Conservation (phyloP, 1,139 yeast genomes). For the Kurtzmaniella quercitrusa region DNA sequence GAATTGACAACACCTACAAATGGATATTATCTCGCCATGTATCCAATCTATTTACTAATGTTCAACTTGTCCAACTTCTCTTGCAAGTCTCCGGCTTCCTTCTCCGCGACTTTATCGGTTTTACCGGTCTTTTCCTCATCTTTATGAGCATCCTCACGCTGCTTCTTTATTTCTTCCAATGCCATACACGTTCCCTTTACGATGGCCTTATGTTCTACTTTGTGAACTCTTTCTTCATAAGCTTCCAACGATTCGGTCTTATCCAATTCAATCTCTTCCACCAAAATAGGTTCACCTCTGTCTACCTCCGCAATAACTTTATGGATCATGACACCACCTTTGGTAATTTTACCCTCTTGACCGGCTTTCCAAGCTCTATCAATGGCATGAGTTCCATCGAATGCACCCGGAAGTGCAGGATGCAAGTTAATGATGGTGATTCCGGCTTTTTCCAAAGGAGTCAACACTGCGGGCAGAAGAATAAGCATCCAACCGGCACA, state of each 20-base stretch:
- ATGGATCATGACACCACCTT: slow-evolving; percentile 97
- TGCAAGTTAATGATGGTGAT: slow-evolving; percentile 87
- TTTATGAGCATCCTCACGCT: too few species aligned
- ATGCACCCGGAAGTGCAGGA: slow-evolving; percentile 96
- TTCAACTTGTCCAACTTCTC: neutral
- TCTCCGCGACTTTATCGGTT: neutral
- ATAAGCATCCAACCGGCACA: slow-evolving; percentile 99
- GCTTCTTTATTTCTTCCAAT: slow-evolving; percentile 43
- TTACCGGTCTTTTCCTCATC: slow-evolving; percentile 2
- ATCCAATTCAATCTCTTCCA: slow-evolving; percentile 66
- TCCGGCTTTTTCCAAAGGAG: slow-evolving; percentile 55
- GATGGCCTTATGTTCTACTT: slow-evolving; percentile 80
- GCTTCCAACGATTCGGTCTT: slow-evolving; percentile 73
- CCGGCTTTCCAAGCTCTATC: slow-evolving; percentile 96
- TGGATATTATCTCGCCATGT: too few species aligned
- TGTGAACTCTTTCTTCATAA: slow-evolving; percentile 83
- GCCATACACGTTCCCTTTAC: slow-evolving; percentile 82
- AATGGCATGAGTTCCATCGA: slow-evolving; percentile 95
- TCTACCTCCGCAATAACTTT: slow-evolving; percentile 93
- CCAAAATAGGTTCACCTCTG: slow-evolving; percentile 83
- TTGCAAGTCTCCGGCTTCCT: neutral
- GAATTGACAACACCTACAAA: too few species aligned
- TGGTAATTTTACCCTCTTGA: slow-evolving; percentile 66
- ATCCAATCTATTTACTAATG: neutral
- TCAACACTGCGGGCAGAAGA: slow-evolving; percentile 69